Evolutionary conservation across 129 eudicot species (phyloP), one percentile per base, ranked within the genome.

Genomic region (Calendula officinalis): DNA sequence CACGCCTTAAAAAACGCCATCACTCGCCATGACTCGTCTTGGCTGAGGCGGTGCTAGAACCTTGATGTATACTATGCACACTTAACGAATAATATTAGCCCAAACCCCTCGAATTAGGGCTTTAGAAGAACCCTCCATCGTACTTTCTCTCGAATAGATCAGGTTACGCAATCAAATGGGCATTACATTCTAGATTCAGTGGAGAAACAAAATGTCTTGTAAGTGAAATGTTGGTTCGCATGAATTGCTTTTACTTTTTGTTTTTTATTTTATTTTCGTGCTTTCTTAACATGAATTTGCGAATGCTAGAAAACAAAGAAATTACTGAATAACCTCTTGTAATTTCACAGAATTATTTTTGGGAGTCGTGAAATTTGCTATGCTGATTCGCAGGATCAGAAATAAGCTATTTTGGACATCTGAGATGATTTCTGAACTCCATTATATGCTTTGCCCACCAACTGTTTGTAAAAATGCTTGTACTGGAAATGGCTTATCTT

Each of bases 371-470:
- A 65, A 55, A 11, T 68, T 83, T 72, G 76, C 41, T 60, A 79
- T 83, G 85, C 77, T 87, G 53, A 53, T 77, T 70, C 75, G 78
- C 3, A 44, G 69, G 61, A 66, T 72, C 60, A 58, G 76, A 13
- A 72, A 76, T 62, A 73, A 77, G 66, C 66, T 57, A 36, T 69
- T 53, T 68, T 51, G 57, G 41, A 67, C 44, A n/a, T 43, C 60
- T 17, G 46, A 66, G 53, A 83, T 87, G 95, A 81, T 76, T 45
- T 77, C 76, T 36, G 81, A 79, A 45, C 70, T 87, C 41, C 66
- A 71, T 30, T 64, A 69, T 47, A 5, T 48, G 36, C 54, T 72
- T 38, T 32, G 71, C 62, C 7, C 64, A 56, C 78, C 79, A 47
- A 15, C 68, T 72, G 66, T 70, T 71, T 63, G 60, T 73, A 64